phyloP scores from a whole-genome alignment of 208 protist genomes.

The Leishmania tarentolae region DNA sequence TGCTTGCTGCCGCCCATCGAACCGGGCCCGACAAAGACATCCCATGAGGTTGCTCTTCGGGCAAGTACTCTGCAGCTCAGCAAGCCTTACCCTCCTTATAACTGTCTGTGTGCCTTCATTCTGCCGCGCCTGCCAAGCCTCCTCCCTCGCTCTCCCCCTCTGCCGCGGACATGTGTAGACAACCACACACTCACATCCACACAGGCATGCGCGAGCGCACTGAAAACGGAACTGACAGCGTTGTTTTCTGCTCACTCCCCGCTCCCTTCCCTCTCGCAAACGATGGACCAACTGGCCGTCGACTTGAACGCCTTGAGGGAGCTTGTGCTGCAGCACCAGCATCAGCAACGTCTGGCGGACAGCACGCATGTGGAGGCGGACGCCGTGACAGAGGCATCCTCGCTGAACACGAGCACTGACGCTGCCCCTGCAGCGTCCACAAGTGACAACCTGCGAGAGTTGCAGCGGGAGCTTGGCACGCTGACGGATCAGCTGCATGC shows the following conservation, averaged over 20 bases:
- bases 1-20: neutral
- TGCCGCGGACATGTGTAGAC: neutral
- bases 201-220: neutral
- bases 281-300: neutral
- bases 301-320: constrained; percentile 8
- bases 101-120: neutral
- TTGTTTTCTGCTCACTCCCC: neutral
- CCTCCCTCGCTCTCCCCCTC: neutral
- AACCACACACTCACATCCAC: constrained; percentile 10
- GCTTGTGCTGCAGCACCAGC: constrained; percentile 14
- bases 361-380: neutral
- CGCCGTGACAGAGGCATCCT: neutral
- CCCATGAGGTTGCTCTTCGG: neutral
- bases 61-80: neutral
- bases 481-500: constrained; percentile 32
- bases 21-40: neutral
- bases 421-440: neutral
- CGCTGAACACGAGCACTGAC: neutral
- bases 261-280: neutral
- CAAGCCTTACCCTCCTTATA: neutral
- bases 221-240: neutral
- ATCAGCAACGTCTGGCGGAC: neutral
- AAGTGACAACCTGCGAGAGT: constrained; percentile 3
- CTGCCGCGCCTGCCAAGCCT: neutral
- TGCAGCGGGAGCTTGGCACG: constrained; percentile 21